Percentiles rank a stretch among this genome's conserved stretches.
These are phyloP conservation scores for Kwoniella newhampshirensis DNA, from an alignment of 768 basidiomycete genomes.

Conservation along the genomic window DNA sequence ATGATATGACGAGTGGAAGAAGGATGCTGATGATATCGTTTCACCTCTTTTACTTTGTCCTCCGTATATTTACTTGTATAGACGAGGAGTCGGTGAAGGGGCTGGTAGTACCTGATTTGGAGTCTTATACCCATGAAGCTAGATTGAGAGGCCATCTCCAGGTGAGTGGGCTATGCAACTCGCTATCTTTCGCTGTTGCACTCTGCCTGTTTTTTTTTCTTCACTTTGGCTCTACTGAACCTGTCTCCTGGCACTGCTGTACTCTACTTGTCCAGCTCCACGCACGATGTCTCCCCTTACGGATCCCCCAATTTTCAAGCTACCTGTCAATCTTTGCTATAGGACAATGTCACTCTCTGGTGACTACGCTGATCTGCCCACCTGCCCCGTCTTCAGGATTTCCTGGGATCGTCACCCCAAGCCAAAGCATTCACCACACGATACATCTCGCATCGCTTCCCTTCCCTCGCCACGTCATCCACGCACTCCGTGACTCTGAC, in stretches of 20 bases:
- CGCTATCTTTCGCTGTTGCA: too few species aligned
- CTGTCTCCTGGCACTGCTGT: neutral
- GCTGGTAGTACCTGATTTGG: constrained; percentile 46
- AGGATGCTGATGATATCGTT: constrained; percentile 12
- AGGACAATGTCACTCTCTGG: neutral
- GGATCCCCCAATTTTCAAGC: neutral
- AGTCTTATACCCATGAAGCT: constrained; percentile 33
- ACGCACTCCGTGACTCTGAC: neutral
- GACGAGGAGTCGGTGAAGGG: constrained; percentile 43
- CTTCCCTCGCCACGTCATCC: constrained; percentile 17
- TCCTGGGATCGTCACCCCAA: constrained; percentile 41
- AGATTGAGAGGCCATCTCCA: constrained; percentile 41
- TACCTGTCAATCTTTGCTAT: neutral
- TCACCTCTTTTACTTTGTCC: neutral
- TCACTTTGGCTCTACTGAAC: neutral
- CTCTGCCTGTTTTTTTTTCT: neutral
- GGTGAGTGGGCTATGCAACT: constrained; percentile 27
- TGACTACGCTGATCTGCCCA: neutral
- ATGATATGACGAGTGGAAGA: neutral
- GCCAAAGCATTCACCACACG: constrained; percentile 39
- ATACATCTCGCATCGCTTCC: constrained; percentile 44
- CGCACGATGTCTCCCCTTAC: neutral
- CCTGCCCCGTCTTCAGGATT: constrained; percentile 29
- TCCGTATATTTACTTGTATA: constrained; percentile 5
- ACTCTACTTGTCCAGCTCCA: neutral